These are phyloP conservation scores for Xylaria sp. DNA, from an alignment of 2,329 filamentous ascomycete species.

Conservation along the genomic window DNA sequence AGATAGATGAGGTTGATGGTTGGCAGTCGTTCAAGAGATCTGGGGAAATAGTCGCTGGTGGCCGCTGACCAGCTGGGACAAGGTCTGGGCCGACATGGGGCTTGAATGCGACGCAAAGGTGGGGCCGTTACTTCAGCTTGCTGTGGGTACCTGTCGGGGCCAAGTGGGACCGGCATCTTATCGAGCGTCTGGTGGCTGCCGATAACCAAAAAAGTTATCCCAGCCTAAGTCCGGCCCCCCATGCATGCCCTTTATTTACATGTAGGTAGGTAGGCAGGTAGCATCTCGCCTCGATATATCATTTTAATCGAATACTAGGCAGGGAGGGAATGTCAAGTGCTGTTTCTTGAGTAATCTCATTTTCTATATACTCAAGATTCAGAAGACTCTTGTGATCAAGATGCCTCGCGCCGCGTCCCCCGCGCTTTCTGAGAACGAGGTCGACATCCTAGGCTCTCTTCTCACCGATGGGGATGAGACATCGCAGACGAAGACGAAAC, in stretches of 20 bases:
- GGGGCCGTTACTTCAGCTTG: not conserved
- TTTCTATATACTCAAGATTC: not conserved
- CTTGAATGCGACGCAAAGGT: slow-evolving; percentile 11
- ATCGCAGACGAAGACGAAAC: slow-evolving; percentile 46
- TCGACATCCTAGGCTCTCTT: slow-evolving; percentile 84
- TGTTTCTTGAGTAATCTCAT: not conserved
- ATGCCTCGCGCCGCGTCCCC: slow-evolving; percentile 84
- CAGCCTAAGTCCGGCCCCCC: not conserved
- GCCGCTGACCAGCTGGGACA: not conserved
- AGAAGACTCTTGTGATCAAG: slow-evolving; percentile 10
- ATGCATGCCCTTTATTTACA: not conserved
- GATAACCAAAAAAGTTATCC: slow-evolving; percentile 32
- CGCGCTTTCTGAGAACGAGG: slow-evolving; percentile 83
- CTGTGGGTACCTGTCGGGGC: not conserved
- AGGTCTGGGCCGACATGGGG: slow-evolving; percentile 1
- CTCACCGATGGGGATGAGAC: slow-evolving; percentile 66
- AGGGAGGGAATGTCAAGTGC: not conserved
- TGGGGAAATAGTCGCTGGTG: not conserved
- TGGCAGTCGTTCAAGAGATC: too few relatives aligned
- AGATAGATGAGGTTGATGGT: not conserved
- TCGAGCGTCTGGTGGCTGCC: slow-evolving; percentile 11
- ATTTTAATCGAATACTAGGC: not conserved
- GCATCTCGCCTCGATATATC: not conserved
- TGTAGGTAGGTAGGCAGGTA: too few relatives aligned
- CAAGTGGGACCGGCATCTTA: slow-evolving; percentile 27